Base-by-base conservation (phyloP, 768 basidiomycete genomes). In the Hygrophoropsis aurantiaca region DNA sequence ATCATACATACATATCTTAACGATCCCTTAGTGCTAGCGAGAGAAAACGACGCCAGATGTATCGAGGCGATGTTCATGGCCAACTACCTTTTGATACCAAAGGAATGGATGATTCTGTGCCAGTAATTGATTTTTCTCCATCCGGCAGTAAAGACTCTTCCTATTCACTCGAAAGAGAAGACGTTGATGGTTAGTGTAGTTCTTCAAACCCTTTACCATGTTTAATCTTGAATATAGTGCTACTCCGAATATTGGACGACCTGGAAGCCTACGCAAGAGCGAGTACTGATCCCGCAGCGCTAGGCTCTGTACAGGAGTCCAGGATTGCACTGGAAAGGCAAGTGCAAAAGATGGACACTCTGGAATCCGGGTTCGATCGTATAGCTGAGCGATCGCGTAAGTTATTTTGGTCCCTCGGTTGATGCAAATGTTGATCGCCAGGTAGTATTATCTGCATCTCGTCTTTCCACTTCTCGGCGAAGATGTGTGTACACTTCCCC, bases 71-170 rank as follows among this genome's bases (percentile, higher is more conserved):
- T 58, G 78, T 89, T 11, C 80, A 90, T 50, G 88, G 88, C 0
- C 85, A 90, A 55, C 73, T 98, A 5, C 97, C 97, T 0, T 97
- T 94, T 61, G 86, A 89, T 30, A 78, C 85, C 3, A 74, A 76
- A 41, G 88, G 87, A 3, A 81, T 97, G 80, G 87, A 90, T 27
- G 89, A 87, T 52, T 72, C 84, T 2, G 85, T 88, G 3, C 90
- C 90, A 0, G 75, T 73, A 5, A 79, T 94, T 53, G 92, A 94
- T 56, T 85, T 94, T 58, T 82, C 85, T 1, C 84, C 88, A 0
- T 74, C 75, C 1, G 86, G 85, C 32, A 79, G 74, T 44, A 70
- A 68, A 11, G 86, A 91, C 35, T 70, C 72, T 0, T 64, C 75
- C 0, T 88, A 92, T 61, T 76, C 81, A 0, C 65, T 97, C 9